These are phyloP conservation scores for Boeremia exigua DNA, from an alignment of 2,329 filamentous ascomycete genomes.

Conservation along the genomic window DNA sequence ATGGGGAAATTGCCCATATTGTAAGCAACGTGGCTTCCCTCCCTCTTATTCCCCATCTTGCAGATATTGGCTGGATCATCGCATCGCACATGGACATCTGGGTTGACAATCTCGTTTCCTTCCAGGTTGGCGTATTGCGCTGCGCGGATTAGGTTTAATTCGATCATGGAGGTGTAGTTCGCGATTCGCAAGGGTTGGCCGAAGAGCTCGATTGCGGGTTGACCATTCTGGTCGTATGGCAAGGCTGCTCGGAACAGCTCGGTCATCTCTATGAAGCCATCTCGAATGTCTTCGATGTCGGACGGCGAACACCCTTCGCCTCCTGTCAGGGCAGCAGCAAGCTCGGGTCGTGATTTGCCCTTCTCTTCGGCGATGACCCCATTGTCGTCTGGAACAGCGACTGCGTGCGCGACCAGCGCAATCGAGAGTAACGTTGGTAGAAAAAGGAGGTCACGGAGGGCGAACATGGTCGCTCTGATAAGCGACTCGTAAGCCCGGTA, in stretches of 20 bases:
- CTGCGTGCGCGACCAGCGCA: conserved; percentile 27
- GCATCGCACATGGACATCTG: conserved; percentile 43
- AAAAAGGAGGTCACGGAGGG: conserved; percentile 24
- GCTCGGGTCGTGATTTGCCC: conserved; percentile 17
- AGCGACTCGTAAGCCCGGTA: conserved; percentile 1
- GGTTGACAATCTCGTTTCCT: conserved; percentile 31
- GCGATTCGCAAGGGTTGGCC: conserved; percentile 26
- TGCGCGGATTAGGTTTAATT: conserved; percentile 35
- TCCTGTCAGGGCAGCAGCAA: conserved; percentile 36
- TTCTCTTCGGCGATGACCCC: conserved; percentile 37
- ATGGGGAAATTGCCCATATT: conserved; percentile 46
- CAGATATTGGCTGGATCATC: conserved; percentile 42
- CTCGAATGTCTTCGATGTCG: conserved; percentile 34
- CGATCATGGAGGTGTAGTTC: conserved; percentile 41
- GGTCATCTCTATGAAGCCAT: conserved; percentile 44
- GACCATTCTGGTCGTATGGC: conserved; percentile 28
- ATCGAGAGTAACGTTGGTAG: conserved; percentile 31
- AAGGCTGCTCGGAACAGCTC: conserved; percentile 34
- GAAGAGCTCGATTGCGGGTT: conserved; percentile 40
- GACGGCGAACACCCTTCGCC: conserved; percentile 39
- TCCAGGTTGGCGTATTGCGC: conserved; percentile 37
- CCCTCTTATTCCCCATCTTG: conserved; percentile 32
- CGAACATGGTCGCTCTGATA: conserved; percentile 28
- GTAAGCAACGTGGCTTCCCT: conserved; percentile 41
- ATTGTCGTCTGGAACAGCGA: conserved; percentile 27